Evolutionary conservation across 441 rosid species (phyloP), one percentile per base, ranked within the genome.

Genomic region (Brassica hybrid): DNA sequence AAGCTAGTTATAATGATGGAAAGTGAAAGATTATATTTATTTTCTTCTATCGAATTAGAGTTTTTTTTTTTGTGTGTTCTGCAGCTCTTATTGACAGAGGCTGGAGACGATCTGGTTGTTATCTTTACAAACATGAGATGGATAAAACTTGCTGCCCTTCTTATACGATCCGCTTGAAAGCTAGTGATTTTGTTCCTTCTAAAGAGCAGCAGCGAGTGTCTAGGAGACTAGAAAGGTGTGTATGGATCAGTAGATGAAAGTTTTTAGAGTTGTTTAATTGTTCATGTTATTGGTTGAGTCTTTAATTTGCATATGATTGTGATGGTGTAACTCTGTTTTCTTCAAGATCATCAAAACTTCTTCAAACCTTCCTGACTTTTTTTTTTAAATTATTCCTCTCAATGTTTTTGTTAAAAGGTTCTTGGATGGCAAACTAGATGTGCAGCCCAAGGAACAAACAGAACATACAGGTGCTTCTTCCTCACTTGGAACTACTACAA

Each of bases 81-180:
- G 30, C 72, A 96, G 99, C 88, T 72, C 97, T 92, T 81, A 96
- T 96, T 80, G 98, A 96, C 74, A 85, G 89, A 34, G 99, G 99
- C 36, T 94, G 99, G 97, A 89, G 96, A 82, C 84, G 97, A 81
- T 88, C 94, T n/a, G 97, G 99, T 45, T 85, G 84, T 83, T 90
- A 89, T 71, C 91, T 94, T 48, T 94, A 92, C 83, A 91, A 92
- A 78, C 97, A 93, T 69, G 96, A 94, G 81, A 96, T 94, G 98
- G 90, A 88, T 80, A 90, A 73, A 84, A 96, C 98, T 0, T 96
- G 99, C 54, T 96, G 98, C 81, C 97, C 99, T 38, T 80, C 98
- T 71, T 96, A 94, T 80, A 89, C 97, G 0, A 89, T 94, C 57
- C 98, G 98, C 30, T 74, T 96, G 72, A 90, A 79, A 80, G 94